phyloP scores from a whole-genome alignment of 495 filamentous ascomycete species.

The Xylaria sp. region DNA sequence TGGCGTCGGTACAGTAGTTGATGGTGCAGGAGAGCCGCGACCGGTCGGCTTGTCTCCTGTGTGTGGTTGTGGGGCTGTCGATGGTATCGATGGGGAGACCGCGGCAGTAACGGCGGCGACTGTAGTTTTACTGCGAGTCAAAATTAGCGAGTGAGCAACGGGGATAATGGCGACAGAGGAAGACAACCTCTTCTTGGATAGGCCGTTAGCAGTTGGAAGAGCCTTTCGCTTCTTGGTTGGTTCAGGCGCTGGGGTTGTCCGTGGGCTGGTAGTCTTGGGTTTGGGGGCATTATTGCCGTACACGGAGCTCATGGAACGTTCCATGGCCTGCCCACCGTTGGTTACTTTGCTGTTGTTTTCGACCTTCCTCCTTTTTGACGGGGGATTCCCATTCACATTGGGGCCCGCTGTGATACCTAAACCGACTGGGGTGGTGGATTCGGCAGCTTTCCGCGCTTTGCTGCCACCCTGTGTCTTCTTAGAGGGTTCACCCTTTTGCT shows the following conservation, averaged over 20 bases:
- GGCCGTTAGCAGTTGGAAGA: constrained; percentile 65
- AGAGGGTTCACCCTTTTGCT: constrained; percentile 50
- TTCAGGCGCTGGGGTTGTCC: constrained; percentile 69
- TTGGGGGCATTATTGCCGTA: constrained; percentile 58
- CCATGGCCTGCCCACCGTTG: constrained; percentile 64
- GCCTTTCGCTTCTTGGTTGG: constrained; percentile 71
- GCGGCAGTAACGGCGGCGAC: constrained; percentile 30
- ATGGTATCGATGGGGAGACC: constrained; percentile 72
- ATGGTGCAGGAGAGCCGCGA: constrained; percentile 52
- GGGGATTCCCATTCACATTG: constrained; percentile 51
- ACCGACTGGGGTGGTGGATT: constrained; percentile 54
- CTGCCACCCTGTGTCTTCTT: constrained; percentile 66
- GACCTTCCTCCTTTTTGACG: constrained; percentile 80
- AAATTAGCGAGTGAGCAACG: constrained; percentile 26
- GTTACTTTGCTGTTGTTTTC: constrained; percentile 68
- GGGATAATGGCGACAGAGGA: constrained; percentile 1
- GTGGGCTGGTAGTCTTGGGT: constrained; percentile 62
- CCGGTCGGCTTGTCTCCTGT: constrained; percentile 47
- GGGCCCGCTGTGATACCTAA: constrained; percentile 59
- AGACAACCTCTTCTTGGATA: constrained; percentile 74
- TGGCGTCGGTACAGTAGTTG: constrained; percentile 42
- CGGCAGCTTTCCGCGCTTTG: constrained; percentile 70
- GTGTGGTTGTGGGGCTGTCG: constrained; percentile 53
- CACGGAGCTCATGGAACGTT: constrained; percentile 72
- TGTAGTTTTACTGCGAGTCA: constrained; percentile 36